Evolutionary conservation across 148 eudicot species (phyloP), one percentile per base, ranked within the genome.

Genomic region (Vaccinium myrtillus): DNA sequence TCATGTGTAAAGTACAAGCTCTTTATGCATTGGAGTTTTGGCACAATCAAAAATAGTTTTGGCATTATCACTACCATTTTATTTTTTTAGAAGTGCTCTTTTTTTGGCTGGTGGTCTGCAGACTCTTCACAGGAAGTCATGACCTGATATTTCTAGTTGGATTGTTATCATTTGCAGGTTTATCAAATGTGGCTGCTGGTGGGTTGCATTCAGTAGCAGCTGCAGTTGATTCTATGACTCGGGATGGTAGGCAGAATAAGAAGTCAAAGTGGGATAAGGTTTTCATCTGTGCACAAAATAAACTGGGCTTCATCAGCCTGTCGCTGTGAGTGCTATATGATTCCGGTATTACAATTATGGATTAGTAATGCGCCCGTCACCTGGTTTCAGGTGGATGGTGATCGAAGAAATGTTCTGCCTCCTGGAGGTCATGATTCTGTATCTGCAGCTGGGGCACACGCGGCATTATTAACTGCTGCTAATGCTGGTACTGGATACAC

Each of bases 211-310:
- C 91, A 54, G 90, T 85, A 79, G 32, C 90, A 77, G 86, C 89
- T 80, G 85, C 91, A 73, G 87, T 85, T 78, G 95, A 93, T 81
- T 81, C 85, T 58, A 74, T 85, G 76, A n/a, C 86, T 71, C 92
- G 97, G 75, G 99, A 93, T 79, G 94, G 98, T 65, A 89, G 99
- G 87, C 93, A 85, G 71, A 94, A 92, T 86, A 96, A 94, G 89
- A 96, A 96, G 84, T 96, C 99, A 32, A 96, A 96, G 90, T 96
- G 99, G 99, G 99, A 96, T 79, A 96, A 93, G 98, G 99, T 96
- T 83, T 69, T 53, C 61, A 79, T 77, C 14, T 77, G 3, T 70
- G 65, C 85, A 54, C 25, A 23, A 21, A 59, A 61, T 30, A 27
- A 36, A 54, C 8, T 32, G 8, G 76, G 36, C 48, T n/a, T 30